Conservation (phyloP, 768 basidiomycete genomes). For the Suillus subalutaceus region DNA sequence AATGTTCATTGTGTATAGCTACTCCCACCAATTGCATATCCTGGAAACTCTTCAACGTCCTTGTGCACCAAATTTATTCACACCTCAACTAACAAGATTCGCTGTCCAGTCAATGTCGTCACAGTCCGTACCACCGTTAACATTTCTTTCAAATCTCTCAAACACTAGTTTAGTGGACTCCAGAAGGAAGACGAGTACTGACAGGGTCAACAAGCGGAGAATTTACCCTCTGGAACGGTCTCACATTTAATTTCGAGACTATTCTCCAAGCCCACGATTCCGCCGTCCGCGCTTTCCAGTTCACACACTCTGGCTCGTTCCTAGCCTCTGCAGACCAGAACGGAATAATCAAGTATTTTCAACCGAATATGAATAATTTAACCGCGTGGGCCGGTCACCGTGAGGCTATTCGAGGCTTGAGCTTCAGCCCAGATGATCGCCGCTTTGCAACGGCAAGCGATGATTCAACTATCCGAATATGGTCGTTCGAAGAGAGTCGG, state of each 20-base stretch:
- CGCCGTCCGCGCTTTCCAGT: conserved; percentile 86
- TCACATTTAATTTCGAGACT: conserved; percentile 99
- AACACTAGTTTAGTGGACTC: conserved; percentile 78
- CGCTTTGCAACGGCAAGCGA: conserved; percentile 95
- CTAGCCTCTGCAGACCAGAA: conserved; percentile 91
- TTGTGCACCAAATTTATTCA: conserved; percentile 97
- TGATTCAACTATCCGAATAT: conserved; percentile 92
- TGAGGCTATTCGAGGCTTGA: conserved; percentile 92
- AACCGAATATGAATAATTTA: conserved; percentile 98
- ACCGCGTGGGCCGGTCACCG: conserved; percentile 91
- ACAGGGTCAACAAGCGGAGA: conserved; percentile 97
- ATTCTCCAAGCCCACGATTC: conserved; percentile 99
- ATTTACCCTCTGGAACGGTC: conserved; percentile 98
- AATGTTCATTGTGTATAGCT: conserved; percentile 55
- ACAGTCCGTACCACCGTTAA: conserved; percentile 57
- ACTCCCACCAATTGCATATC: conserved; percentile 92
- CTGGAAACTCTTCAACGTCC: conserved; percentile 88
- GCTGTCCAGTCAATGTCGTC: conserved; percentile 96
- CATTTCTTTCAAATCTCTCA: conserved; percentile 4
- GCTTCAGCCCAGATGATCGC: conserved; percentile 90
- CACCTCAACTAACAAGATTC: conserved; percentile 97
- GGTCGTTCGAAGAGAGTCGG: conserved; percentile 90
- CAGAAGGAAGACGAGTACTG: conserved; percentile 89
- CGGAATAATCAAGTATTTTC: conserved; percentile 98
- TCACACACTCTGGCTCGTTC: conserved; percentile 92